These are phyloP conservation scores for Claviceps arundinis DNA, from an alignment of 2,329 filamentous ascomycete genomes.

Conservation along the genomic window DNA sequence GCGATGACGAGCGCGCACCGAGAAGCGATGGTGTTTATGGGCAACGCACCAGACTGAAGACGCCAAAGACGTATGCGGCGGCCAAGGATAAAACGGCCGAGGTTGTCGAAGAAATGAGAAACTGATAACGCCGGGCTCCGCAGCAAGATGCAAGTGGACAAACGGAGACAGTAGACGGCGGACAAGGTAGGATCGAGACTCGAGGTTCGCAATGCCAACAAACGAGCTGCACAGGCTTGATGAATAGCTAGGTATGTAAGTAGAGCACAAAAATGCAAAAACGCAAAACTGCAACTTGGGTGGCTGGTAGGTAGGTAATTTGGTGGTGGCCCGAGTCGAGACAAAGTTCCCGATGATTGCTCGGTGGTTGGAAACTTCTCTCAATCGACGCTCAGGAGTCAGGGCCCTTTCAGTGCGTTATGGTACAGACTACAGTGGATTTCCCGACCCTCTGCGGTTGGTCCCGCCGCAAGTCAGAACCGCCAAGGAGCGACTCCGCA, in stretches of 20 bases:
- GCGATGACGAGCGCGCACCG: not conserved
- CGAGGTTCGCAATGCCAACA: conserved; percentile 6
- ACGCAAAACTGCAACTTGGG: not conserved
- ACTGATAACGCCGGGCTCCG: conserved; percentile 17
- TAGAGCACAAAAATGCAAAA: conserved; percentile 1
- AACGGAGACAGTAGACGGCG: not conserved
- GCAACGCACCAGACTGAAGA: conserved; percentile 1
- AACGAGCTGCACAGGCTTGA: not conserved
- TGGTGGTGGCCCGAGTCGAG: no score
- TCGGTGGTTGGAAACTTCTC: no score
- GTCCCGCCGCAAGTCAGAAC: conserved; percentile 1
- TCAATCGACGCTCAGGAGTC: no score
- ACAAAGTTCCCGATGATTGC: no score
- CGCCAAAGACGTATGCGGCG: no score
- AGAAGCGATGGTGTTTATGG: not conserved
- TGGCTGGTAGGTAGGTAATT: no score
- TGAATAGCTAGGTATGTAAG: not conserved
- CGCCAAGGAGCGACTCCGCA: not conserved
- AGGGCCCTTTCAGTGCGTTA: no score
- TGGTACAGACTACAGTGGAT: not conserved
- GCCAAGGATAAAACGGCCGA: not conserved
- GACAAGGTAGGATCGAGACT: conserved; percentile 1
- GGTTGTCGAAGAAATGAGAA: conserved; percentile 5
- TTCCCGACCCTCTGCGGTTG: conserved; percentile 3
- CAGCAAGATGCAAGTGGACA: conserved; percentile 10